These are phyloP conservation scores for Zygosaccharomyces bailii DNA, from an alignment of 805 yeast genomes.

Conservation along the genomic window DNA sequence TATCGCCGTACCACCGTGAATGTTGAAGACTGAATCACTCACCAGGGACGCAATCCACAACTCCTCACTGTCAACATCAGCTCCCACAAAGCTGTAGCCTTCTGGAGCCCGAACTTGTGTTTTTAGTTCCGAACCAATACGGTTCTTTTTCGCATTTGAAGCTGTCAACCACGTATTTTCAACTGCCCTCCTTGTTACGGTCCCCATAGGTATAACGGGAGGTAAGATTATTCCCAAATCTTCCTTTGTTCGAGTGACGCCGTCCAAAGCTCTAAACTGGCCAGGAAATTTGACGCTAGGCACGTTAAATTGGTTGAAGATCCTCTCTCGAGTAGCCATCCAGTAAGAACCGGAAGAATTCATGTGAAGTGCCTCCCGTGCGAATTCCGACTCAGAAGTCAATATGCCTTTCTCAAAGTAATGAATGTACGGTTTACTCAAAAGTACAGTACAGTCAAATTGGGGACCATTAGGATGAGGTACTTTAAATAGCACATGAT, in stretches of 20 bases:
- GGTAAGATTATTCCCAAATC: constrained; percentile 78
- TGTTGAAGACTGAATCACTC: constrained; percentile 83
- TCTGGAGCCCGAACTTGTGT: constrained; percentile 81
- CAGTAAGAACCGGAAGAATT: constrained; percentile 85
- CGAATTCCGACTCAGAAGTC: constrained; percentile 66
- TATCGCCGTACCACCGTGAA: constrained; percentile 94
- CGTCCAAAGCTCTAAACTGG: constrained; percentile 23
- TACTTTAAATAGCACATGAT: constrained; percentile 52
- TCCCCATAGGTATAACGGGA: constrained; percentile 86
- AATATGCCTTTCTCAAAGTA: constrained; percentile 71
- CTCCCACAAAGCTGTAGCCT: constrained; percentile 92
- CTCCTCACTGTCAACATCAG: constrained; percentile 98
- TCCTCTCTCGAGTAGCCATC: constrained; percentile 86
- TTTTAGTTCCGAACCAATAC: constrained; percentile 93
- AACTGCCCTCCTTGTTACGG: constrained; percentile 92
- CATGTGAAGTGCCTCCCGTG: constrained; percentile 72
- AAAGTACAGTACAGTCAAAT: constrained; percentile 66
- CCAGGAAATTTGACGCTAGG: constrained; percentile 39
- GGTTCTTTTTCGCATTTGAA: constrained; percentile 77
- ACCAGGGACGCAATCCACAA: constrained; percentile 95
- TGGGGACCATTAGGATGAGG: constrained; percentile 86
- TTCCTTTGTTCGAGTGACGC: constrained; percentile 11
- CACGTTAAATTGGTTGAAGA: constrained; percentile 81
- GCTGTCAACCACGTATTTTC: constrained; percentile 98
- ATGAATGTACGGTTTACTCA: constrained; percentile 71